phyloP scores from a whole-genome alignment of 192 early-diverging fungal genomes.

The Coemansia sp. region DNA sequence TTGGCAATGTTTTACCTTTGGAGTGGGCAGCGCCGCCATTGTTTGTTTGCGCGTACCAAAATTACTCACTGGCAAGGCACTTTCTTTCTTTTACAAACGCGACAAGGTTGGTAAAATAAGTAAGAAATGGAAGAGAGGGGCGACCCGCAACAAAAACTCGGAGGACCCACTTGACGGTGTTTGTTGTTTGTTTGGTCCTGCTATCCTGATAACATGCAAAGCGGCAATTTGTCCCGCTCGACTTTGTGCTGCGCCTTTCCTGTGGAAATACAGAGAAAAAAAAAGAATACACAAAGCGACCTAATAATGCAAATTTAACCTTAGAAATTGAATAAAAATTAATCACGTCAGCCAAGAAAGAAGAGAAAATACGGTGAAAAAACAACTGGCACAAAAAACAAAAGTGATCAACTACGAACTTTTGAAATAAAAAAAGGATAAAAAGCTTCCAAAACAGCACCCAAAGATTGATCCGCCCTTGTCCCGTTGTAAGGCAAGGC shows the following conservation, averaged over 20 bases:
- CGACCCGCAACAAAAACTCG: neutral
- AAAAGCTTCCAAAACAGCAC: neutral
- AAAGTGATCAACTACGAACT: neutral
- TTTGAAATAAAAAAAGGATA: neutral
- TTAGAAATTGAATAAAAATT: neutral
- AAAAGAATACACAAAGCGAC: neutral
- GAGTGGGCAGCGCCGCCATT: neutral
- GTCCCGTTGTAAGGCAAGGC: too few species aligned
- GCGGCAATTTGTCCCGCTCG: neutral
- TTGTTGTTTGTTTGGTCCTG: conserved; percentile 4
- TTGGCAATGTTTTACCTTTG: conserved; percentile 1
- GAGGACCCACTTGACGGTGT: neutral
- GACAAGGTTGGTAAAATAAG: neutral
- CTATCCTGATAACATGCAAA: neutral
- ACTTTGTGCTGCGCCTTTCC: neutral
- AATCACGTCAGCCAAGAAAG: too few species aligned
- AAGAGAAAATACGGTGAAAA: neutral
- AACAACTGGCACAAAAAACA: neutral
- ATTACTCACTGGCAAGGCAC: neutral
- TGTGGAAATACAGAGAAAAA: neutral
- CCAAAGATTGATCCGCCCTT: neutral
- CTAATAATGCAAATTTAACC: neutral
- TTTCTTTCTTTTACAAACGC: neutral
- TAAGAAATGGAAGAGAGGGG: neutral
- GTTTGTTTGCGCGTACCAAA: neutral